Evolutionary conservation across 2,329 filamentous ascomycete species (phyloP).

Genomic region (Penicillium hordei): DNA sequence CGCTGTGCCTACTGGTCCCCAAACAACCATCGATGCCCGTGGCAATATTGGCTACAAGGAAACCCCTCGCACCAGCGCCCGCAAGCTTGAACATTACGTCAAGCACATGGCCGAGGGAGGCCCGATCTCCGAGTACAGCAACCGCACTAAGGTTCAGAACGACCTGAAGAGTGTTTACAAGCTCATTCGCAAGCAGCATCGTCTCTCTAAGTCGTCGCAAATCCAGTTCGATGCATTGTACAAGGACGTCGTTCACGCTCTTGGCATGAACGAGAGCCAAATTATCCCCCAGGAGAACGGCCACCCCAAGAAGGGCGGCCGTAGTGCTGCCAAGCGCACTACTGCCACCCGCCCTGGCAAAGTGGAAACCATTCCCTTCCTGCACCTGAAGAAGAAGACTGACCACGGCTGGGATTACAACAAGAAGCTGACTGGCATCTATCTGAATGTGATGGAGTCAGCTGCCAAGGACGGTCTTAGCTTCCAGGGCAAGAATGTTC

Average conservation of each 20-base stretch:
- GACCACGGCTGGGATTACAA: conserved; percentile 98
- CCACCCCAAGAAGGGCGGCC: conserved; percentile 57
- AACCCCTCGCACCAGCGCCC: conserved; percentile 78
- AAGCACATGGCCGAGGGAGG: conserved; percentile 98
- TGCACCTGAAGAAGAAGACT: conserved; percentile 96
- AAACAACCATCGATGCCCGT: conserved; percentile 86
- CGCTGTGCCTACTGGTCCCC: conserved; percentile 82
- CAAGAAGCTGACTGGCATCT: conserved; percentile 93
- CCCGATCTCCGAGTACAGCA: conserved; percentile 98
- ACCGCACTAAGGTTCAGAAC: conserved; percentile 95
- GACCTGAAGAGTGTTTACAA: conserved; percentile 95
- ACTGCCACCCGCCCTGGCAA: conserved; percentile 70
- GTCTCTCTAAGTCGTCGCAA: conserved; percentile 92
- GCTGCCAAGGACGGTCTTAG: conserved; percentile 84
- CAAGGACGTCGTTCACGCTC: conserved; percentile 86
- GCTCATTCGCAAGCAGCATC: conserved; percentile 97
- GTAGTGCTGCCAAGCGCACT: conserved; percentile 51
- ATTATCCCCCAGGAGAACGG: conserved; percentile 87
- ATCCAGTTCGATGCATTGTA: conserved; percentile 96
- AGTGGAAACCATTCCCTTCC: conserved; percentile 94
- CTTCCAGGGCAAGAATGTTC: conserved; percentile 90
- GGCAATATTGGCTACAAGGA: conserved; percentile 94
- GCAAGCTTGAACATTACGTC: conserved; percentile 97
- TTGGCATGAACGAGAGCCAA: conserved; percentile 97
- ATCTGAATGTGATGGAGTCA: conserved; percentile 87